These are phyloP conservation scores for Clarireedia paspali DNA, from an alignment of 2,329 filamentous ascomycete species.

Conservation along the genomic window DNA sequence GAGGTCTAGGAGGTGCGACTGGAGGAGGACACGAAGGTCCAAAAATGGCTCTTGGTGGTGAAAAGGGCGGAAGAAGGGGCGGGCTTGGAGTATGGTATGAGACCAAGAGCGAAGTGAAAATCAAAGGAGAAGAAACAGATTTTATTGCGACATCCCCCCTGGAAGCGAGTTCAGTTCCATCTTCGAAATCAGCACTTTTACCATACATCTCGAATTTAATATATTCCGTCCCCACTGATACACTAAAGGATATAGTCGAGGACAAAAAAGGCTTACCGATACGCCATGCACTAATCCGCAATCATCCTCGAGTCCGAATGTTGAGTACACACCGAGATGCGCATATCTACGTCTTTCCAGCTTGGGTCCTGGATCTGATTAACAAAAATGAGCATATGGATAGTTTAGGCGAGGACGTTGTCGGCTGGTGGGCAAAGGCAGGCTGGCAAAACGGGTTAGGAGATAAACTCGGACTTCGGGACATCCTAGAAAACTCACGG, in stretches of 20 bases:
- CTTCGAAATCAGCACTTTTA: conserved; percentile 57
- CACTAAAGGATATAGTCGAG: conserved; percentile 74
- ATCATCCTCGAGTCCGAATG: conserved; percentile 70
- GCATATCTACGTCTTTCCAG: conserved; percentile 89
- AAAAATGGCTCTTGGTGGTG: conserved; percentile 43
- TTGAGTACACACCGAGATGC: conserved; percentile 81
- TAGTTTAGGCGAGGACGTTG: conserved; percentile 81
- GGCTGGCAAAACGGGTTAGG: conserved; percentile 79
- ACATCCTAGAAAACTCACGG: conserved; percentile 49
- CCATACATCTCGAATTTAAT: conserved; percentile 68
- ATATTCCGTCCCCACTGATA: conserved; percentile 83
- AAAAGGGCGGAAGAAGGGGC: conserved; percentile 57
- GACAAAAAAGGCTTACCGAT: conserved; percentile 66
- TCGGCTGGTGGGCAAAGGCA: conserved; percentile 94
- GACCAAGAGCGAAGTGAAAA: conserved; percentile 65
- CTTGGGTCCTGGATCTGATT: conserved; percentile 83
- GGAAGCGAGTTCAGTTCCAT: conserved; percentile 46
- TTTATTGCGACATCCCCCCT: conserved; percentile 76
- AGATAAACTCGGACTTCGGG: conserved; percentile 66
- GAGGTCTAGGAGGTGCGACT: conserved; percentile 56
- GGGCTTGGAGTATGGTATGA: conserved; percentile 89
- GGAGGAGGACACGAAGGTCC: conserved; percentile 39
- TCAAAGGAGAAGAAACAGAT: conserved; percentile 89
- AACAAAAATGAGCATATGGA: conserved; percentile 73
- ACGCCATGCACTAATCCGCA: conserved; percentile 66